Conservation (phyloP, 768 basidiomycete species). For the Termitomyces sp. region DNA sequence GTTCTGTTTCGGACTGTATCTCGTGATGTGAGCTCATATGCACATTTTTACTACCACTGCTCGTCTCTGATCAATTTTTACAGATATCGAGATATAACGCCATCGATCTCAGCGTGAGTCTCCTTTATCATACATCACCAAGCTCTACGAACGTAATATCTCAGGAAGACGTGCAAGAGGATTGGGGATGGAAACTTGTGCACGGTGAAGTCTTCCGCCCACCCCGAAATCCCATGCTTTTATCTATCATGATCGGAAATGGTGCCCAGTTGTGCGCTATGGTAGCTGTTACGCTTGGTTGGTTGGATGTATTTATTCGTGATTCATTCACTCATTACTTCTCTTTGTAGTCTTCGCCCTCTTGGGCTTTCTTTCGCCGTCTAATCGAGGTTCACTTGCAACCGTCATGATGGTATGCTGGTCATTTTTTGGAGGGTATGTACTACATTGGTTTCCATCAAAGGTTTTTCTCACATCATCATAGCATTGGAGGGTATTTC, state of each 20-base stretch:
- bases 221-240: constrained; percentile 68
- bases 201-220: constrained; percentile 95
- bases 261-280: constrained; percentile 83
- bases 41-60: neutral
- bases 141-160: neutral
- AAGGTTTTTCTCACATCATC: neutral
- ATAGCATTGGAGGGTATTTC: constrained; percentile 82
- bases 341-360: constrained; percentile 71
- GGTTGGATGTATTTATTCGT: constrained; percentile 6
- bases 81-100: constrained; percentile 93
- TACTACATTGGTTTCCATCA: neutral
- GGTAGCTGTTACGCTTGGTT: constrained; percentile 83
- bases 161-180: constrained; percentile 94
- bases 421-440: constrained; percentile 86
- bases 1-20: constrained; percentile 82
- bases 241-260: constrained; percentile 89
- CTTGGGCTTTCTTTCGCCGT: constrained; percentile 90
- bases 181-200: constrained; percentile 97
- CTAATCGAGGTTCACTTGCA: constrained; percentile 90
- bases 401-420: constrained; percentile 94
- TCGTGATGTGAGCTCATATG: constrained; percentile 61
- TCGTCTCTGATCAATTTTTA: constrained; percentile 2
- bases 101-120: constrained; percentile 77
- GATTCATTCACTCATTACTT: constrained; percentile 4
- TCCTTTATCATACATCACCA: neutral